A percentile compares a stretch with the other conserved stretches of the same genome.
phyloP scores from a whole-genome alignment of 139 green algal genomes.

The Desmodesmus armatus region DNA sequence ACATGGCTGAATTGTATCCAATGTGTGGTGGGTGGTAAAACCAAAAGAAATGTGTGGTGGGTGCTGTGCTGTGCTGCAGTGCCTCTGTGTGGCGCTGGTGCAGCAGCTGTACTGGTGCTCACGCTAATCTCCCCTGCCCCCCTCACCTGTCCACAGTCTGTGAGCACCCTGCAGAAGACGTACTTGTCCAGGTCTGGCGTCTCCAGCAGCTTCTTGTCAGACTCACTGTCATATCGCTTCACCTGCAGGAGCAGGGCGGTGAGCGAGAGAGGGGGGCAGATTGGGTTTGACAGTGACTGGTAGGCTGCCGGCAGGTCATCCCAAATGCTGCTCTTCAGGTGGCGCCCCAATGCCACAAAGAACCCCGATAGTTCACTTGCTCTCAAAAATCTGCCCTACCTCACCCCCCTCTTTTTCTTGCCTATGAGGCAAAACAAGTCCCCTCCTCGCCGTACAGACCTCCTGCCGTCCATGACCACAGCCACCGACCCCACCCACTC shows the following conservation, averaged over 20 bases:
- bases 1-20: too few relatives aligned
- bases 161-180: constrained; percentile 23
- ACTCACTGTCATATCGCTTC: constrained; percentile 33
- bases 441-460: too few relatives aligned
- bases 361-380: too few relatives aligned
- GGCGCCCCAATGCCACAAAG: constrained; percentile 30
- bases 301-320: constrained; percentile 31
- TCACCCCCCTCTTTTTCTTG: too few relatives aligned
- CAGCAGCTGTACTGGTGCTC: not conserved
- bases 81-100: not conserved
- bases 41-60: not conserved
- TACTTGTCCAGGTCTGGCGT: constrained; percentile 18
- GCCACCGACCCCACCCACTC: too few relatives aligned
- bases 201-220: constrained; percentile 29
- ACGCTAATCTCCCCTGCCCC: too few relatives aligned
- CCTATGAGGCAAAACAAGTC: too few relatives aligned
- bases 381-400: too few relatives aligned
- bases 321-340: constrained; percentile 23
- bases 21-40: too few relatives aligned
- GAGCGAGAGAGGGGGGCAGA: too few relatives aligned
- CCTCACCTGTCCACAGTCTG: constrained; percentile 33
- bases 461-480: too few relatives aligned
- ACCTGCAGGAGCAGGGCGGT: constrained; percentile 31
- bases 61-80: not conserved
- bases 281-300: constrained; percentile 29